Percentiles rank a stretch among this genome's conserved stretches.
These are phyloP conservation scores for Chlamydomonas sp. DNA, from an alignment of 139 green algal genomes.

Conservation along the genomic window DNA sequence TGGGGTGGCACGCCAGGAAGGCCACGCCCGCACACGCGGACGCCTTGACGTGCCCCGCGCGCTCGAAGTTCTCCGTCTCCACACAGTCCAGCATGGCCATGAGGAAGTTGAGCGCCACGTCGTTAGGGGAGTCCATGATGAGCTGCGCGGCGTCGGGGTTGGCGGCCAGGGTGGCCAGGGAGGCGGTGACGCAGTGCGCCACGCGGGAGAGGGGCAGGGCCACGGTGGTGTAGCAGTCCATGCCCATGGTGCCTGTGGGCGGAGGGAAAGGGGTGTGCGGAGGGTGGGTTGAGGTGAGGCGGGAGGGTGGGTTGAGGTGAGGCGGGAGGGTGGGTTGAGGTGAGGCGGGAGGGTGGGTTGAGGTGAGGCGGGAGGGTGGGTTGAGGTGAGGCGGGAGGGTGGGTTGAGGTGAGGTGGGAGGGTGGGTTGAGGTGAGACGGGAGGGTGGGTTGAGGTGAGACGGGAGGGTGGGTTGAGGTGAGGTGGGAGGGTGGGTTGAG, in stretches of 20 bases:
- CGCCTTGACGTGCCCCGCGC: constrained; percentile 67
- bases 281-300: no score
- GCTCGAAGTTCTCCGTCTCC: constrained; percentile 55
- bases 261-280: no score
- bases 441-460: no score
- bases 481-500: no score
- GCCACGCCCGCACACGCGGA: constrained; percentile 73
- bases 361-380: no score
- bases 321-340: no score
- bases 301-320: no score
- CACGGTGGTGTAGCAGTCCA: constrained; percentile 59
- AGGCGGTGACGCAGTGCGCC: constrained; percentile 65
- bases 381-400: no score
- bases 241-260: constrained; percentile 32
- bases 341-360: no score
- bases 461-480: no score
- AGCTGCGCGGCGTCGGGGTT: constrained; percentile 58
- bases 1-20: constrained; percentile 78
- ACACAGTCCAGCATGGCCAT: constrained; percentile 60
- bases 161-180: constrained; percentile 62
- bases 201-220: constrained; percentile 55
- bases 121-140: constrained; percentile 62
- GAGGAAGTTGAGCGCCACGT: constrained; percentile 55
- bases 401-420: no score
- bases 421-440: no score